Evolutionary conservation across 345 rosid genomes (phyloP).

Genomic region (Ceriops decandra): DNA sequence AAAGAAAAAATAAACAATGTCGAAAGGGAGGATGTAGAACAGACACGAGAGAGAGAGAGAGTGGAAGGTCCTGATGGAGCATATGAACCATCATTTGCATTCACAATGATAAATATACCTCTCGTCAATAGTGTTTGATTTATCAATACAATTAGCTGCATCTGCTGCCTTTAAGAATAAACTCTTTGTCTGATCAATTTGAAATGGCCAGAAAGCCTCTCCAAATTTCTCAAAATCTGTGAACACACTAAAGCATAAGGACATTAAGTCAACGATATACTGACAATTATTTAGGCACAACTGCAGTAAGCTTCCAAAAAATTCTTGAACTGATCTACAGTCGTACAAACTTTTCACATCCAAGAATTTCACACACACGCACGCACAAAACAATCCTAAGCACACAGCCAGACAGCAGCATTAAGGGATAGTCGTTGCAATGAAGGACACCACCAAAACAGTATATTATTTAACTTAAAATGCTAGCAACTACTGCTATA

Average conservation of each 20-base stretch:
- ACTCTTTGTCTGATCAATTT: slow-evolving; percentile 39
- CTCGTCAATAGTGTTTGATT: slow-evolving; percentile 28
- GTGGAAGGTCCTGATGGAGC: no score
- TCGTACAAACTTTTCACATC: no score
- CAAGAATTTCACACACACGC: no score
- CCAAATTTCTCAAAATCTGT: slow-evolving; percentile 50
- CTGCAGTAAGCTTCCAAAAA: no score
- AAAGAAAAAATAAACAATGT: not conserved
- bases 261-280: not conserved
- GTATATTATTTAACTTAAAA: no score
- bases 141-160: slow-evolving; percentile 47
- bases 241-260: not conserved
- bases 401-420: no score
- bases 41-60: not conserved
- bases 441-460: no score
- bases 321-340: no score
- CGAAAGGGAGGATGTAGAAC: not conserved
- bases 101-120: slow-evolving; percentile 31
- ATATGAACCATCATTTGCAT: not conserved
- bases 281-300: no score
- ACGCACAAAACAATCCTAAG: no score
- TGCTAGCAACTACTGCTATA: no score
- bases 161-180: slow-evolving; percentile 54
- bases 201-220: slow-evolving; percentile 72
- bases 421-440: no score